Evolutionary conservation across 441 rosid genomes (phyloP).

Genomic region (Populus tomentosa): DNA sequence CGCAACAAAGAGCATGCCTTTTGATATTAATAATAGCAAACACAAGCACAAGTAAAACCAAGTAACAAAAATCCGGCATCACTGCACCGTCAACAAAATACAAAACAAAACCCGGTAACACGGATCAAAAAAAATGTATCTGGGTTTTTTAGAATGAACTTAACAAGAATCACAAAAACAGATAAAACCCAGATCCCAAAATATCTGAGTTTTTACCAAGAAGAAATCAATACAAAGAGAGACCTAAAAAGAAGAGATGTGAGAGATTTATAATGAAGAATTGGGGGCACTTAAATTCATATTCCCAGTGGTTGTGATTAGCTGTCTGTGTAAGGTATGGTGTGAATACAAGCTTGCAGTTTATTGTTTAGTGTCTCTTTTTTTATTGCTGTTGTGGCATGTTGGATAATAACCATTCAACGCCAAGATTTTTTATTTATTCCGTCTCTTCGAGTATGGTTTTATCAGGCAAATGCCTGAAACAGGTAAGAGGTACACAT

Average conservation of each 20-base stretch:
- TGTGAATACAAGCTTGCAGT: slow-evolving; percentile 14
- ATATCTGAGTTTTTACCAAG: slow-evolving; percentile 3
- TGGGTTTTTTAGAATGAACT: not conserved
- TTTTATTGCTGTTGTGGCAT: not conserved
- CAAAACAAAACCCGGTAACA: not conserved
- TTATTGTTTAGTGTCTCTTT: not conserved
- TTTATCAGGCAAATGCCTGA: not conserved
- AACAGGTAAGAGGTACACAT: not conserved
- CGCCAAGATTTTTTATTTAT: not conserved
- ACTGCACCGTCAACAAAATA: not conserved
- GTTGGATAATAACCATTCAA: slow-evolving; percentile 6
- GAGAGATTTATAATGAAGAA: not conserved
- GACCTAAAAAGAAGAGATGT: not conserved
- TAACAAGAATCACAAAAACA: not conserved
- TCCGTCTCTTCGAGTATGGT: not conserved
- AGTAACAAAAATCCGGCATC: not conserved
- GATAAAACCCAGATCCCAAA: slow-evolving; percentile 36
- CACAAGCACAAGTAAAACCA: not conserved
- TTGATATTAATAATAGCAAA: not conserved
- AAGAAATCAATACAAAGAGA: not conserved
- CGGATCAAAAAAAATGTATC: not conserved
- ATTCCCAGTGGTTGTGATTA: slow-evolving; percentile 20
- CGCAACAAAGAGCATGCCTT: not conserved
- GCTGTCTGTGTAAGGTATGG: slow-evolving; percentile 20
- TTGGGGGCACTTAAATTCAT: slow-evolving; percentile 7